Base-by-base conservation (phyloP, 345 rosid genomes). In the Cardiospermum halicacabum region DNA sequence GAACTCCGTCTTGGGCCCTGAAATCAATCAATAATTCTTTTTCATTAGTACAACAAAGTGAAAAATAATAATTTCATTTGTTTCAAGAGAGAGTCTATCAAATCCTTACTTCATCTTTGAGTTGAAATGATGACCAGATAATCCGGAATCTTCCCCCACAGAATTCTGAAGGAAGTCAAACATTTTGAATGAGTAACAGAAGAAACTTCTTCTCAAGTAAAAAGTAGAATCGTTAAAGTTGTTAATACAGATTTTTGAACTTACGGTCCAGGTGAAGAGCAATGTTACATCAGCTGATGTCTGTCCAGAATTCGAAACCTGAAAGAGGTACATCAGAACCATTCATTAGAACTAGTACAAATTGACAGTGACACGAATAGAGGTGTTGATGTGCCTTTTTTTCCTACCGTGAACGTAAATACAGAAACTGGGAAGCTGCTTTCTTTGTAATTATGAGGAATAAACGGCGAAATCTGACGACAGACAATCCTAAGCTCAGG, bases 251-350 rank as follows among this genome's bases (percentile, higher is more conserved):
- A 65, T 56, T 32, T 21, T 47, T 50, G 32, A 40, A 70, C 66
- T 80, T 79, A 91, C 97, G 26, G 89, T 84, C 97, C 97, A 91
- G 27, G 97, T 91, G 72, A 91, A 86, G 72, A 91, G 96, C 74
- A 89, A 73, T 39, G 87, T 80, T 65, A 80, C 94, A 75, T 57
- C 61, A 25, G 90, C 96, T 67, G 80, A 71, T 36, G 88, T 80
- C 60, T 69, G 54, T 70, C 94, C 97, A 61, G 74, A 77, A 70
- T 91, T 91, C 62, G 80, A 67, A 24, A 91, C 78, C 97, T 91
- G 75, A 70, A 83, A 69, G 50, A 69, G 43, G 58, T 53, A n/a
- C 43, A 65, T 24, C n/a, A 39, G 15, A 65, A 39, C 59, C 16
- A 12, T 32, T n/a, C n/a, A n/a, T 54, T 16, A 42, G 26, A 3